These are phyloP conservation scores for Teratosphaeriaceae sp. DNA, from an alignment of 2,329 filamentous ascomycete genomes.

Conservation along the genomic window DNA sequence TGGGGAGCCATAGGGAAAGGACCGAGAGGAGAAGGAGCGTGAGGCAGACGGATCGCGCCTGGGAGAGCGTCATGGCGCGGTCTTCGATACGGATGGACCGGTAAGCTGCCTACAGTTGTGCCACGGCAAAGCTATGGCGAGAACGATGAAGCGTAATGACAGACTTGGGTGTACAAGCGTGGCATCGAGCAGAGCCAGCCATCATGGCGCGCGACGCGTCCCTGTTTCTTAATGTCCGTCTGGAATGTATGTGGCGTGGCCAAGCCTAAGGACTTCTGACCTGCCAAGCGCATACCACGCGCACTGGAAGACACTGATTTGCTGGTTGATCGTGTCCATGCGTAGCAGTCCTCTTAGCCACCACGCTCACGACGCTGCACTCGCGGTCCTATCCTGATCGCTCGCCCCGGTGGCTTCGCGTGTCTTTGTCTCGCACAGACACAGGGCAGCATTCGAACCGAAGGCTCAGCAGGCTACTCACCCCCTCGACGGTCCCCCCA, in stretches of 20 bases:
- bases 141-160: background rate
- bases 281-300: conserved; percentile 1
- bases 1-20: conserved; percentile 6
- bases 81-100: background rate
- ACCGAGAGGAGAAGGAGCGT: conserved; percentile 8
- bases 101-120: no score
- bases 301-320: no score
- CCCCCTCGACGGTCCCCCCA: conserved; percentile 13
- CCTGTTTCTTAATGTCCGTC: background rate
- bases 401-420: no score
- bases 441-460: no score
- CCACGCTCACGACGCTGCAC: no score
- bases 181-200: background rate
- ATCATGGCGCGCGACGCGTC: background rate
- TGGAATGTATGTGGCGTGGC: background rate
- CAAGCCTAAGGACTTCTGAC: background rate
- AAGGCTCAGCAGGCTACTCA: conserved; percentile 7
- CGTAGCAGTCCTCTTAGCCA: no score
- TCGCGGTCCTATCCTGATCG: no score
- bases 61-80: background rate
- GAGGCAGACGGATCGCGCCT: background rate
- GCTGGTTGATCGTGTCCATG: no score
- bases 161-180: background rate
- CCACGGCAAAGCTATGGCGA: no score
- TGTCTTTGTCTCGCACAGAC: no score